Percentiles rank a stretch among this genome's conserved stretches.
These are phyloP conservation scores for Boletus patriciae DNA, from an alignment of 768 basidiomycete species.

Conservation along the genomic window DNA sequence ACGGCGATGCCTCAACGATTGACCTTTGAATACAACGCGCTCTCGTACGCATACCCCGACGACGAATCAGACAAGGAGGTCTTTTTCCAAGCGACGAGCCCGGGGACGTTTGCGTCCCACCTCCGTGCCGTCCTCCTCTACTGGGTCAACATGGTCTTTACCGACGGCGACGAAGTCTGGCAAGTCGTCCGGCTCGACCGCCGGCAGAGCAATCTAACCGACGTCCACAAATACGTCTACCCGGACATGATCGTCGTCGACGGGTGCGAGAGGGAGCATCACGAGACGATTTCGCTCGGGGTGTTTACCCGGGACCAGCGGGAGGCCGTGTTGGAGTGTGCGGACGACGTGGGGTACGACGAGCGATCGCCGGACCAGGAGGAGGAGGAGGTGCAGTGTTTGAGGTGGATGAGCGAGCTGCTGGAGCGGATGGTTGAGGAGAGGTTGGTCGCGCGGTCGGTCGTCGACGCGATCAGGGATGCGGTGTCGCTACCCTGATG, in stretches of 20 bases:
- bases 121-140: slow-evolving; percentile 22
- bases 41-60: slow-evolving; percentile 24
- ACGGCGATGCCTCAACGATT: slow-evolving; percentile 12
- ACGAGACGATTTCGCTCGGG: slow-evolving; percentile 17
- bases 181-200: slow-evolving; percentile 27
- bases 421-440: slow-evolving; percentile 17
- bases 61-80: slow-evolving; percentile 27
- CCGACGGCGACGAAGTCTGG: slow-evolving; percentile 27
- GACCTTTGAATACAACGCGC: slow-evolving; percentile 22
- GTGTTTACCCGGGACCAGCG: slow-evolving; percentile 26
- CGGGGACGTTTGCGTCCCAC: background rate
- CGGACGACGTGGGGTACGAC: slow-evolving; percentile 26
- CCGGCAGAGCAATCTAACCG: background rate
- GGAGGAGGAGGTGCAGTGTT: slow-evolving; percentile 10
- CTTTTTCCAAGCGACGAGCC: slow-evolving; percentile 20
- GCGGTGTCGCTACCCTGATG: slow-evolving; percentile 10
- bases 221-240: slow-evolving; percentile 23
- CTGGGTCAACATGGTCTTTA: slow-evolving; percentile 27
- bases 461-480: slow-evolving; percentile 13
- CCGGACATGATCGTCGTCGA: slow-evolving; percentile 31
- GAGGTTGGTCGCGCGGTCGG: slow-evolving; percentile 9
- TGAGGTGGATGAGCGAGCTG: slow-evolving; percentile 21
- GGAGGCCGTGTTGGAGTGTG: slow-evolving; percentile 27
- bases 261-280: slow-evolving; percentile 4
- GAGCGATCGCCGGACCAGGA: background rate